A percentile compares a stretch with the other conserved stretches of the same genome.
These are phyloP conservation scores for Epichloe gansuensis DNA, from an alignment of 2,329 filamentous ascomycete species.

Conservation along the genomic window DNA sequence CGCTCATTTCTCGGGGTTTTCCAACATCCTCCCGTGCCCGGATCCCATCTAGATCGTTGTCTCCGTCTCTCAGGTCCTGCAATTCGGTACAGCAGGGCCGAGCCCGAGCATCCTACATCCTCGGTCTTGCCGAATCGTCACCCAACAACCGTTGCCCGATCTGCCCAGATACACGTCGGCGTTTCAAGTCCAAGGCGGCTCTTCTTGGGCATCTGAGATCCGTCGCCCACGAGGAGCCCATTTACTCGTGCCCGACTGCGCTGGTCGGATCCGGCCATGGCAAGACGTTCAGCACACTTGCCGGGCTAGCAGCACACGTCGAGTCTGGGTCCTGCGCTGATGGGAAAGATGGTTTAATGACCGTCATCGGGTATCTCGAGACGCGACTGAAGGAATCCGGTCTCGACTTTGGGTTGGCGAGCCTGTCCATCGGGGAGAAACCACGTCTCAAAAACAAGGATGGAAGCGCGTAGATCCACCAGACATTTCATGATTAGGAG, in stretches of 20 bases:
- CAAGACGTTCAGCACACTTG: conserved; percentile 6
- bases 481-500: too few relatives aligned
- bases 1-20: too few relatives aligned
- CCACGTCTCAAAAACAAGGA: neutral
- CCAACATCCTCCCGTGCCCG: too few relatives aligned
- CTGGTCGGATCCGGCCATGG: neutral
- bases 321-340: conserved; percentile 7
- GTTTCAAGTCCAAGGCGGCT: neutral
- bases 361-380: conserved; percentile 2
- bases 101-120: neutral
- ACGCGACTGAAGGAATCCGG: neutral
- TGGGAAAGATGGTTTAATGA: neutral
- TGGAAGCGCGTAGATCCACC: neutral
- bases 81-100: too few relatives aligned
- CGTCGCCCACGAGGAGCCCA: neutral
- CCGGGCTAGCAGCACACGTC: conserved; percentile 8
- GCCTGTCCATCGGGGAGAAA: neutral
- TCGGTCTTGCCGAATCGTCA: neutral
- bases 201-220: neutral
- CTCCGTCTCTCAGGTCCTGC: neutral
- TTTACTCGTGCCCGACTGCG: neutral
- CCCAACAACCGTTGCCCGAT: neutral
- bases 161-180: neutral
- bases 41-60: neutral
- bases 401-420: neutral